Percentiles rank a stretch among this genome's conserved stretches.
These are phyloP conservation scores for Tilletia caries DNA, from an alignment of 1,284 basidiomycete species.

Conservation along the genomic window DNA sequence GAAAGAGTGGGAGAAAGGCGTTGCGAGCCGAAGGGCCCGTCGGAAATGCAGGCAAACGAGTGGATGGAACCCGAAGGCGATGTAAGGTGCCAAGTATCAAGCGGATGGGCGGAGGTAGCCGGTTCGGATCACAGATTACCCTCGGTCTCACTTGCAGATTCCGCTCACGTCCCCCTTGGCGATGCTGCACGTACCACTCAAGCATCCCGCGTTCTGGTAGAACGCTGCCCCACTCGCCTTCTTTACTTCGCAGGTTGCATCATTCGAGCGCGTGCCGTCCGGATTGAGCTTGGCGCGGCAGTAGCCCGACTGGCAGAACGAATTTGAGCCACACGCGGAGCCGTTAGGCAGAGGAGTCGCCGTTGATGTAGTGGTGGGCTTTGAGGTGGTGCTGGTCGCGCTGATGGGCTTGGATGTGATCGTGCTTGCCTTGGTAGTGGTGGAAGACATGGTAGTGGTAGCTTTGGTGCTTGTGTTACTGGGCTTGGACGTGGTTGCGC, in stretches of 20 bases:
- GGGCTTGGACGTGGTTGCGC: background rate
- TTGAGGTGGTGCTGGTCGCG: constrained; percentile 6
- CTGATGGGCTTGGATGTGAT: background rate
- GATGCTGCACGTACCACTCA: background rate
- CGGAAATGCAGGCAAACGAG: too few relatives aligned
- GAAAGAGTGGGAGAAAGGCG: too few relatives aligned
- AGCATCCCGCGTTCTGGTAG: background rate
- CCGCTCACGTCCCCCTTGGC: background rate
- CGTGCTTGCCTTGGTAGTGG: background rate
- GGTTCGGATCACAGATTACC: too few relatives aligned
- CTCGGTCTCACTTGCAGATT: background rate
- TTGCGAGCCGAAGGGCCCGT: too few relatives aligned
- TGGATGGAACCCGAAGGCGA: too few relatives aligned
- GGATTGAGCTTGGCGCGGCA: constrained; percentile 1
- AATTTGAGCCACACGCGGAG: background rate
- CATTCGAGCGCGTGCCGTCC: background rate
- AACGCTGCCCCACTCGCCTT: background rate
- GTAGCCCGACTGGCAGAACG: background rate
- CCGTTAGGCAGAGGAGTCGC: background rate
- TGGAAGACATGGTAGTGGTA: background rate
- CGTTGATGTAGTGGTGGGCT: background rate
- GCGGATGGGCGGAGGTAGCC: too few relatives aligned
- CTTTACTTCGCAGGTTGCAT: background rate
- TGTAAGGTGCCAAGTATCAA: too few relatives aligned
- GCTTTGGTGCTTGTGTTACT: background rate